phyloP scores from a whole-genome alignment of 495 filamentous ascomycete genomes.

The Margaritispora aquatica region DNA sequence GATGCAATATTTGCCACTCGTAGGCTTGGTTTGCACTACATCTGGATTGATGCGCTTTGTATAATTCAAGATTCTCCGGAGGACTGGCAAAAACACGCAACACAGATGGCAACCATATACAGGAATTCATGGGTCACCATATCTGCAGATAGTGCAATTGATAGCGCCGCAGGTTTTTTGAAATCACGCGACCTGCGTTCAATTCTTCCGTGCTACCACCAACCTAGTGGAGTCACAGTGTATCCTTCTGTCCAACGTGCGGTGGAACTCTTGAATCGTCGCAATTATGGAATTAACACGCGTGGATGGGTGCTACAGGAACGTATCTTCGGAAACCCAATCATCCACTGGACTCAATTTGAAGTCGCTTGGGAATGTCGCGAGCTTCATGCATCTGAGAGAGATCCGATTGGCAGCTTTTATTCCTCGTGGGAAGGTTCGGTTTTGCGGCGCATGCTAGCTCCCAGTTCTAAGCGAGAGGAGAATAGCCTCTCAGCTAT shows the following conservation, averaged over 20 bases:
- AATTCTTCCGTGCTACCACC: background rate
- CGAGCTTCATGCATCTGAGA: background rate
- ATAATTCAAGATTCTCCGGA: slow-evolving; percentile 23
- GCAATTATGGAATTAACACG: background rate
- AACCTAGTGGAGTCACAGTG: background rate
- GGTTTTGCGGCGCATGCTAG: background rate
- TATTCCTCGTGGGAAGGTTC: background rate
- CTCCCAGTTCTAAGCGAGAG: background rate
- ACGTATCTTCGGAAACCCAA: background rate
- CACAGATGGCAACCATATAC: slow-evolving; percentile 22
- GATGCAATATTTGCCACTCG: slow-evolving; percentile 23
- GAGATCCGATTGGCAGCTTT: background rate
- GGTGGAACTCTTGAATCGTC: background rate
- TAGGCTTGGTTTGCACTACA: slow-evolving; percentile 21
- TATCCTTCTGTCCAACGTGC: background rate
- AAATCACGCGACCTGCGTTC: background rate
- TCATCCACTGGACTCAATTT: background rate
- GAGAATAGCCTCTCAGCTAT: no score
- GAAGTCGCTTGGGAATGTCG: background rate
- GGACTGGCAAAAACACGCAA: slow-evolving; percentile 22
- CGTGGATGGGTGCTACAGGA: slow-evolving; percentile 1
- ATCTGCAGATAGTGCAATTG: slow-evolving; percentile 8
- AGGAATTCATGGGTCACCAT: slow-evolving; percentile 18
- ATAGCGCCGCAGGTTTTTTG: background rate
- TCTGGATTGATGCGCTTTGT: slow-evolving; percentile 27